Evolutionary conservation across 768 basidiomycete genomes (phyloP).

Genomic region (Boletus subparvulus): DNA sequence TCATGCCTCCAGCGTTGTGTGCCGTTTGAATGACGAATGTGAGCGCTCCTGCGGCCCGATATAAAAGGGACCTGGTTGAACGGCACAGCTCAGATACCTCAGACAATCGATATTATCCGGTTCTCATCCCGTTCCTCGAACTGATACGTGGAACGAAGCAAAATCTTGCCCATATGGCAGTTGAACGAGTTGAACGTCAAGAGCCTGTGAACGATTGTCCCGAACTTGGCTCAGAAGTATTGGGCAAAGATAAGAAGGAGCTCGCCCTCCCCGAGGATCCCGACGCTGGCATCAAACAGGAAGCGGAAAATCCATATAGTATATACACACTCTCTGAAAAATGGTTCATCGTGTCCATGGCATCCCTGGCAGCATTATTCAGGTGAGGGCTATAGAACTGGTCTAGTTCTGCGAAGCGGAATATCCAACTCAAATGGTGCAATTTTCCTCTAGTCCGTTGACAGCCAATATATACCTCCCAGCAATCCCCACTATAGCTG

Average conservation of each 20-base stretch:
- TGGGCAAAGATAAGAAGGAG: not conserved
- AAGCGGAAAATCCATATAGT: conserved; percentile 33
- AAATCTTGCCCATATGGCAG: not conserved
- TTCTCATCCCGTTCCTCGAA: not conserved
- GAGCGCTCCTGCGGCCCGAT: not conserved
- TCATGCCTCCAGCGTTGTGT: not conserved
- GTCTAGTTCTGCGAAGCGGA: not conserved
- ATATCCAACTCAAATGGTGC: not conserved
- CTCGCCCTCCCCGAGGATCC: not conserved
- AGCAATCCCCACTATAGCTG: conserved; percentile 66
- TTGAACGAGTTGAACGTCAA: conserved; percentile 5
- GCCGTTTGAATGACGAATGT: not conserved
- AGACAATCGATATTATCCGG: not conserved
- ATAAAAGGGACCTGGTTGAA: not conserved
- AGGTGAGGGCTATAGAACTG: conserved; percentile 40
- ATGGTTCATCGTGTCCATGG: conserved; percentile 66
- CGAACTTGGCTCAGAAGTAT: not conserved
- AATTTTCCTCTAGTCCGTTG: conserved; percentile 47
- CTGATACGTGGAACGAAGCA: not conserved
- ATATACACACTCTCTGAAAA: conserved; percentile 58
- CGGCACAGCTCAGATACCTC: too few species aligned
- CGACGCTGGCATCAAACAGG: not conserved
- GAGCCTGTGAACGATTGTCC: not conserved
- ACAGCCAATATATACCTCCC: conserved; percentile 81
- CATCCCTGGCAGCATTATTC: conserved; percentile 61